Base-by-base conservation (phyloP, 805 yeast genomes). In the Cyberlindnera galapagoensis region DNA sequence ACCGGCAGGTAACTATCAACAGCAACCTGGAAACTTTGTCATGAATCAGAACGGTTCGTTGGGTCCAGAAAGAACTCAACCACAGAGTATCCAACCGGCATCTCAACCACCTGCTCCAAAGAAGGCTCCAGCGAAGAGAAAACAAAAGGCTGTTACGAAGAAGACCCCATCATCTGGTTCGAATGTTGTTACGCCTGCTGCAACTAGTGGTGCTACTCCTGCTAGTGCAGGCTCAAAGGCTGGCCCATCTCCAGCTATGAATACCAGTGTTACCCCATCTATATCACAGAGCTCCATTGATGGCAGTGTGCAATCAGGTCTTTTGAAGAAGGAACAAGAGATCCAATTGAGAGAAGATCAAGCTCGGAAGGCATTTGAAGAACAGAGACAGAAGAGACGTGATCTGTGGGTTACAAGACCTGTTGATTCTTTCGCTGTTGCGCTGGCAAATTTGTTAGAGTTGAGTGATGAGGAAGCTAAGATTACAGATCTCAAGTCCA, bases 281-380 rank as follows among this genome's bases (percentile, higher is more conserved):
- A n/a, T n/a, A n/a, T 24, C 26, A 13, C 12, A 8, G 9, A 15
- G 11, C 6, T 8, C 28, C 31, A 17, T 11, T 13, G 26, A 21
- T 22, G 17, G 34, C 27, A 24, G 24, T 30, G 30, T 41, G 5
- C 47, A 38, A 21, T 31, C 38, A 7, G 47, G 40, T 31, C 18
- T 49, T 12, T 30, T 40, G 24, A 49, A 42, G 35, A 51, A 46
- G 30, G 56, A 51, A 27, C 51, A 46, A 14, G 56, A 51, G 12
- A 15, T 44, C 2, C 30, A 37, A 5, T 13, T 17, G 4, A 50
- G 38, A 29, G 54, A 51, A 15, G 50, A 42, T 6, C 31, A 33
- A 11, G 17, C 22, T 0, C 35, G 35, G 7, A 48, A 34, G 24
- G 29, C 23, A 7, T 43, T 44, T 24, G 36, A 36, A 11, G 56